phyloP scores from a whole-genome alignment of 2,329 filamentous ascomycete genomes.

The Fusarium dlaminii region DNA sequence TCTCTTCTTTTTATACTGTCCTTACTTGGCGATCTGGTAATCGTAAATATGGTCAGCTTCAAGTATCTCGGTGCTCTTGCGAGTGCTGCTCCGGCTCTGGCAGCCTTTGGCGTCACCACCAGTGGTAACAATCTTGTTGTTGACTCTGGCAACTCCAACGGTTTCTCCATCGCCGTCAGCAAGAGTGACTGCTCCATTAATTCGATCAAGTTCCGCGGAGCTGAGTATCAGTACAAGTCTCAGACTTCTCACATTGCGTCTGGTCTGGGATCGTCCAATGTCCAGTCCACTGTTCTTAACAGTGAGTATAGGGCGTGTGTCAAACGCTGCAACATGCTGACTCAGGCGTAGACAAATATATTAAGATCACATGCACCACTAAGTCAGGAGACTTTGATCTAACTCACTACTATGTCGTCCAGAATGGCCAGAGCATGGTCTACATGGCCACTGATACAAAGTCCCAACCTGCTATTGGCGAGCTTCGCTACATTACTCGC shows the following conservation, averaged over 20 bases:
- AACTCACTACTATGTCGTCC: slow-evolving; percentile 71
- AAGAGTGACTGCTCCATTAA: slow-evolving; percentile 69
- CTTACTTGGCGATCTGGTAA: slow-evolving; percentile 21
- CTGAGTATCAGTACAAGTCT: slow-evolving; percentile 64
- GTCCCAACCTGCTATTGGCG: slow-evolving; percentile 63
- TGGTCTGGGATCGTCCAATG: slow-evolving; percentile 60
- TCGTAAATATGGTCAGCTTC: slow-evolving; percentile 36
- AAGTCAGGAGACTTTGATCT: slow-evolving; percentile 55
- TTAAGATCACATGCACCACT: slow-evolving; percentile 70
- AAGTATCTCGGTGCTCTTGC: slow-evolving; percentile 42
- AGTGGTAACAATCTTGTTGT: slow-evolving; percentile 55
- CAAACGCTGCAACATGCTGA: not conserved
- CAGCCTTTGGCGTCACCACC: slow-evolving; percentile 55
- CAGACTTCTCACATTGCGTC: slow-evolving; percentile 53
- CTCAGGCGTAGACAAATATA: slow-evolving; percentile 51
- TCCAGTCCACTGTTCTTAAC: slow-evolving; percentile 56
- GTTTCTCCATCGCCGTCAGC: slow-evolving; percentile 61
- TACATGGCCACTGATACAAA: slow-evolving; percentile 71
- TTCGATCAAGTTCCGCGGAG: slow-evolving; percentile 67
- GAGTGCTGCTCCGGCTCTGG: slow-evolving; percentile 45
- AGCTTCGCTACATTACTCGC: slow-evolving; percentile 72
- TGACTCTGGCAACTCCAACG: slow-evolving; percentile 58
- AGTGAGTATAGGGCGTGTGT: slow-evolving; percentile 22
- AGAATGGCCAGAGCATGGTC: slow-evolving; percentile 67
- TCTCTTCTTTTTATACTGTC: not conserved